Conservation (phyloP, 1,284 basidiomycete genomes). For the Rhodotorula sp. region DNA sequence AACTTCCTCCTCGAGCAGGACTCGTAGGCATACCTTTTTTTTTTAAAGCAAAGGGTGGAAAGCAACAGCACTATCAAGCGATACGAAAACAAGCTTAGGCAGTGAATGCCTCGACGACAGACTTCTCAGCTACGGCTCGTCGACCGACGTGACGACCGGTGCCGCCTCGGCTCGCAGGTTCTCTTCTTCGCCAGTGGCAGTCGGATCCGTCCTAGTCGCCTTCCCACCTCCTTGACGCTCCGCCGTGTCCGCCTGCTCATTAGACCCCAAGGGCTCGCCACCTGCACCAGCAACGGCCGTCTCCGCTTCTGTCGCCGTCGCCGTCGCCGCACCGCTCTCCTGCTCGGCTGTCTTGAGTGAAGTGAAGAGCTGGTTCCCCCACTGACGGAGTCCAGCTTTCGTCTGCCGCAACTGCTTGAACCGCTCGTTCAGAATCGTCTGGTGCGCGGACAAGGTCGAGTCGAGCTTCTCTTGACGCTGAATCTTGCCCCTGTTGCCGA, state of each 20-base stretch:
- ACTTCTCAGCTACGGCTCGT: background rate
- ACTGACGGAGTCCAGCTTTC: background rate
- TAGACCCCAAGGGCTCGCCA: too few relatives aligned
- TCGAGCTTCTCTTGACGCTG: background rate
- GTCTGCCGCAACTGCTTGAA: constrained; percentile 1
- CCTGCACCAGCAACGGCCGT: background rate
- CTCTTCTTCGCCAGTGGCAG: too few relatives aligned
- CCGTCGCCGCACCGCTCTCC: background rate
- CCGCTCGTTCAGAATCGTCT: background rate
- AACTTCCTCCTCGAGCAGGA: constrained; percentile 56
- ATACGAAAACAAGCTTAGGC: background rate
- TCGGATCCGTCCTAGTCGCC: too few relatives aligned
- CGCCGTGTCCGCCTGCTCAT: too few relatives aligned
- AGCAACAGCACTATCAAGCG: background rate
- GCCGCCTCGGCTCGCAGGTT: too few relatives aligned
- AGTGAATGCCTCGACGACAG: background rate
- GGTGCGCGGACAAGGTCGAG: background rate
- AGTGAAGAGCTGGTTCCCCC: background rate
- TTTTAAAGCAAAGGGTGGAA: background rate
- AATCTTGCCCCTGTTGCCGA: background rate
- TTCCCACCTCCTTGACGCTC: background rate
- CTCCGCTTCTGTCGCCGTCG: background rate
- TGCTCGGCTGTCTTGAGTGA: background rate
- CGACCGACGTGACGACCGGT: too few relatives aligned
- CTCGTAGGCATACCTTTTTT: background rate